Evolutionary conservation across 2,329 filamentous ascomycete species (phyloP).

Genomic region (Claviceps sorghi): DNA sequence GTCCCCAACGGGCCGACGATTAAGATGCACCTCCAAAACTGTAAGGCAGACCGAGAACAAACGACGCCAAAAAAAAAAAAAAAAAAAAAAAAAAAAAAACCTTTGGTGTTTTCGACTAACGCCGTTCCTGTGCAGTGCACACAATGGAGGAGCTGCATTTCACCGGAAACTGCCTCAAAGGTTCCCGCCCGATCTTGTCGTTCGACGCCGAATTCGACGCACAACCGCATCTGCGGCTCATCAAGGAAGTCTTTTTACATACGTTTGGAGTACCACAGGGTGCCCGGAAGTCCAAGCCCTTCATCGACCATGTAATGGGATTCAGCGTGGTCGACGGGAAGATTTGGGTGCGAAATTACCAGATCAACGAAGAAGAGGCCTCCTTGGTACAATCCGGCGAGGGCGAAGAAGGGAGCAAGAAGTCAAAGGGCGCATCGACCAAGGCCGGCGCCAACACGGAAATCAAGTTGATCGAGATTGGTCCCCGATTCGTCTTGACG

Average conservation of each 20-base stretch:
- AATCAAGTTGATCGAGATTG: constrained; percentile 78
- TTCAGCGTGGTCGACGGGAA: constrained; percentile 86
- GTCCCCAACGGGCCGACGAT: constrained; percentile 55
- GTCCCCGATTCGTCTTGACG: constrained; percentile 81
- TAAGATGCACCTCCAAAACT: constrained; percentile 64
- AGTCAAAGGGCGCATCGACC: constrained; percentile 19
- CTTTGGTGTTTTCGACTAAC: constrained; percentile 11
- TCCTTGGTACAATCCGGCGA: constrained; percentile 28
- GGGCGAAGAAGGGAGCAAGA: constrained; percentile 28
- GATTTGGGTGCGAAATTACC: constrained; percentile 92
- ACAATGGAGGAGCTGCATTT: constrained; percentile 97
- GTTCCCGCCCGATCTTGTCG: constrained; percentile 75
- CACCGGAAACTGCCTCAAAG: constrained; percentile 91
- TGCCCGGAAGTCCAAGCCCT: constrained; percentile 82
- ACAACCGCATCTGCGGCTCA: constrained; percentile 62
- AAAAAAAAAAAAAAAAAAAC: not conserved
- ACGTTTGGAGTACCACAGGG: constrained; percentile 85
- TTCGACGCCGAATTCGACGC: constrained; percentile 81
- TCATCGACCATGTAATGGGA: constrained; percentile 87
- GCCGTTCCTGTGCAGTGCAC: constrained; percentile 45
- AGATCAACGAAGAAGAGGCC: constrained; percentile 73
- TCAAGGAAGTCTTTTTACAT: constrained; percentile 82
- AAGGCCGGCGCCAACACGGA: constrained; percentile 49
- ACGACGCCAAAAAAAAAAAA: not conserved
- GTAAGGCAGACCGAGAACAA: constrained; percentile 24